Base-by-base conservation (phyloP, 371 early-diverging fungal species). In the Vavraia culicis region DNA sequence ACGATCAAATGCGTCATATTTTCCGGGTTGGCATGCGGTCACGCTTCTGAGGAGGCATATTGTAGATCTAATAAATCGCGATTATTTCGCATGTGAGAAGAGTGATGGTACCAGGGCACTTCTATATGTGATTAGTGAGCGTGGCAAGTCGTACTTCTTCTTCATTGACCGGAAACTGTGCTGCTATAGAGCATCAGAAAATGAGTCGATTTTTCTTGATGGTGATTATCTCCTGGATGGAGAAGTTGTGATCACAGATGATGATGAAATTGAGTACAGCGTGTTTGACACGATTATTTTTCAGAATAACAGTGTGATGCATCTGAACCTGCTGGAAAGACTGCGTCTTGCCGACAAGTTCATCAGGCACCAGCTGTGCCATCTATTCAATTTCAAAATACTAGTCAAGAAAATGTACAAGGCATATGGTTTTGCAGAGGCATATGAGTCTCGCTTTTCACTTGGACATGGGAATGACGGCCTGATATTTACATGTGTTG, bases 41-140 rank as follows among this genome's bases (percentile, higher is more conserved):
- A 80, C 82, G 50, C 84, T 94, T 64, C 74, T 74, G 22, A 61
- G 72, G 3, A 49, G 63, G 1, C 77, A 80, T 42, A 62, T 85
- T 1, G 50, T 72, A n/a, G 75, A 77, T 54, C 72, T 89, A 13
- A 62, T 77, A 52, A 56, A 72, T 21, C 78, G 83, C 68, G 75
- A 83, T 53, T 94, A 83, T 64, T 83, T 78, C 69, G 89, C 90
- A 10, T 81, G 85, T 61, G 93, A 95, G 66, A 95, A 93, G 64
- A 84, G 86, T 5, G 91, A 93, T 71, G 96, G 93, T 16, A 75
- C 85, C 3, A 77, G 93, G 14, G 83, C 80, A 39, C 71, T 91
- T 0, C 70, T 87, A 35, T 72, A 55, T 27, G 16, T 35, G 14
- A 52, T 46, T 10, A 16, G 13, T 3, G 46, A 41, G 1, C 43